Evolutionary conservation across 225 moss, liverwort and hornwort genomes (phyloP).

Genomic region (Pseudoscleropodium purum): DNA sequence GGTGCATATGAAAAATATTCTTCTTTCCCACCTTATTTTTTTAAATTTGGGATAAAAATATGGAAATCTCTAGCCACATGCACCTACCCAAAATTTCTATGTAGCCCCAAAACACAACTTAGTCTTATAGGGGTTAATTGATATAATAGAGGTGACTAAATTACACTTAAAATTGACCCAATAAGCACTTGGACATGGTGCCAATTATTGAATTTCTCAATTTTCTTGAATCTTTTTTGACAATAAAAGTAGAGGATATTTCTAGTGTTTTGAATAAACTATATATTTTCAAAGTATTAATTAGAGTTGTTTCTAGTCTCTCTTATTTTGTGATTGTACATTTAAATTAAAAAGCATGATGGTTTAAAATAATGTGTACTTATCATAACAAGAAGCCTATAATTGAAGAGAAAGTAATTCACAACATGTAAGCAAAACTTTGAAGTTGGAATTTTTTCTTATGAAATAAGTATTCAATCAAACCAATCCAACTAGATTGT

Average conservation of each 20-base stretch:
- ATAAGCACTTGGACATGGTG: accelerated
- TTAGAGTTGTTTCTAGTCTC: background rate
- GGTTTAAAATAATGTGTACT: background rate
- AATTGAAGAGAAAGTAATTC: background rate
- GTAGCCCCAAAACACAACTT: no score
- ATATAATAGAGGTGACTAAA: no score
- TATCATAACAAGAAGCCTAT: no score
- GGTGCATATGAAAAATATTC: no score
- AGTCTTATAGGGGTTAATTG: background rate
- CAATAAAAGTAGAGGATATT: background rate
- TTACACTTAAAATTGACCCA: background rate
- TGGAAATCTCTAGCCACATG: no score
- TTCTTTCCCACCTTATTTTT: no score
- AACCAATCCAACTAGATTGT: background rate
- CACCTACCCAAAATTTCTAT: no score
- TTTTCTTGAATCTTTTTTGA: background rate
- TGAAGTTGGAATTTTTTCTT: background rate
- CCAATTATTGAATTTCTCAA: background rate
- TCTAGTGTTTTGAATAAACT: background rate
- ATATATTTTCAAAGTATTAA: background rate
- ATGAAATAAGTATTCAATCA: background rate
- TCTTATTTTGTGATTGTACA: background rate
- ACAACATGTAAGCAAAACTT: background rate
- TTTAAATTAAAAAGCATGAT: background rate
- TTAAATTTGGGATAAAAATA: no score